phyloP scores from a whole-genome alignment of 148 eudicot genomes.

The Amaranthus palmeri region DNA sequence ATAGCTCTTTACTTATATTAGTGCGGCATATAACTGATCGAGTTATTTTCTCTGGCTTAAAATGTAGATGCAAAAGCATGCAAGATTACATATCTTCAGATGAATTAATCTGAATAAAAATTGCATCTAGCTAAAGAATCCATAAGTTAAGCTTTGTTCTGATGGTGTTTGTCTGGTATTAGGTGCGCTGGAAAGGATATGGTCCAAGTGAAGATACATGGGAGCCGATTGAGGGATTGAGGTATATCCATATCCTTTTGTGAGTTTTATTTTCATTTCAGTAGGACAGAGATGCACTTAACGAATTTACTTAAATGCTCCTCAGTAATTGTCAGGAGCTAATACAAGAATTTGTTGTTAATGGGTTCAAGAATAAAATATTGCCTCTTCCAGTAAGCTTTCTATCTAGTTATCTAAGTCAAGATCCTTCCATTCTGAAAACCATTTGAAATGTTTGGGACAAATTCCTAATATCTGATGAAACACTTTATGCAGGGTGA shows the following conservation, averaged over 20 bases:
- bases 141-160: neutral
- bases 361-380: conserved; percentile 55
- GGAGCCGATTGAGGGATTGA: conserved; percentile 79
- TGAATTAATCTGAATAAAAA: neutral
- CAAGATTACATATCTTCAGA: neutral
- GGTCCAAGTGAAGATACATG: conserved; percentile 86
- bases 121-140: neutral
- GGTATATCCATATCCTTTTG: conserved; percentile 32
- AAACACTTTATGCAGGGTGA: conserved; percentile 49
- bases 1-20: neutral
- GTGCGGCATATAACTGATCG: neutral
- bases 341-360: conserved; percentile 55
- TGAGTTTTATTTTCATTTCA: neutral
- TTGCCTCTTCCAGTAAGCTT: conserved; percentile 83
- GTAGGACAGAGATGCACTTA: neutral
- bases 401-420: neutral
- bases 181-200: conserved; percentile 97
- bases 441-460: neutral
- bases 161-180: conserved; percentile 5
- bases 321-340: conserved; percentile 75
- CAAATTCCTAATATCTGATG: conserved; percentile 2
- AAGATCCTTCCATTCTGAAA: neutral
- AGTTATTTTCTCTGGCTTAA: neutral
- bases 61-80: neutral
- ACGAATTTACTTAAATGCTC: conserved; percentile 8